Base-by-base conservation (phyloP, 2,329 filamentous ascomycete species). In the Fusarium robinianum region DNA sequence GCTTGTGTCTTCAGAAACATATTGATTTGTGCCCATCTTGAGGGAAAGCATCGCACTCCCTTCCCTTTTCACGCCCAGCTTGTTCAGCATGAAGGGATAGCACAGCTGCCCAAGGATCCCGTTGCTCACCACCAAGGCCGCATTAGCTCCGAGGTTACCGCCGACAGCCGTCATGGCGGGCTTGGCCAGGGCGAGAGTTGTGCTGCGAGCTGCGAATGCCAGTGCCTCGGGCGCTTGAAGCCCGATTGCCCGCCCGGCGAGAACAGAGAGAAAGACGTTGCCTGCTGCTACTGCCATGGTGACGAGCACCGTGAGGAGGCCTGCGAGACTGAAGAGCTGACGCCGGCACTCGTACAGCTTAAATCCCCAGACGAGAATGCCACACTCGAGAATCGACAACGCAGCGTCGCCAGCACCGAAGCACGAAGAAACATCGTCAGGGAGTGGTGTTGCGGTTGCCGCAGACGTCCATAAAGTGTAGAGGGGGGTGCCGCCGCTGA, bases 281-380 rank as follows among this genome's bases (percentile, higher is more conserved):
- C 60, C 64, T 0, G 66, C 62, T 1, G 76, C 74, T 0, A 68
- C 61, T 1, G 58, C 33, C 1, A 65, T 48, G 8, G 71, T 70
- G 3, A 74, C 61, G 4, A 68, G 6, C 5, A 73, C 50, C 0
- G 72, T 69, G 3, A 70, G 60, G 5, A 72, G 24, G 0, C 76
- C 76, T 0, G 68, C 68, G 1, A 65, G 52, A 15, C 72, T 76
- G 31, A 74, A 66, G 2, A 79, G 65, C 35, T 75, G 73, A 3
- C 53, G 49, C 4, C 75, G 73, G 59, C 73, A 77, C 49, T 77
- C 74, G 52, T 72, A 77, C 4, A 79, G 65, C 60, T 79, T 79
- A 51, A 79, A 71, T 0, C 76, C 76, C 76, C 76, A 79, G 4
- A 71, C 66, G 3, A 78, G 67, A 16, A 79, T 76, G 8, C 76